Evolutionary conservation across 2,329 filamentous ascomycete genomes (phyloP).

Genomic region (Microcyclospora tardicrescens): DNA sequence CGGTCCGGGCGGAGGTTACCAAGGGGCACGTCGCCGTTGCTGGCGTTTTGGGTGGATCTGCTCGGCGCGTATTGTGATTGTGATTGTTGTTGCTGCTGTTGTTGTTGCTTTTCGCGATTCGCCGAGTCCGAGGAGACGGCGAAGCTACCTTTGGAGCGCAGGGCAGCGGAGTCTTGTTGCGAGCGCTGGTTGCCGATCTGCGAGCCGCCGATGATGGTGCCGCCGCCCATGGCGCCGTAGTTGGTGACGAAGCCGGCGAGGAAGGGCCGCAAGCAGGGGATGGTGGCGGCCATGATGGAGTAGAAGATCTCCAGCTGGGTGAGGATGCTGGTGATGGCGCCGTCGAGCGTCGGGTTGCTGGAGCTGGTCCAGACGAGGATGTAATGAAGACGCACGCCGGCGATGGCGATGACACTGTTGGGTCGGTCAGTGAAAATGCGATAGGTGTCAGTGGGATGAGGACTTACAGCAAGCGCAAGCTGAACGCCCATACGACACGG

Average conservation of each 20-base stretch:
- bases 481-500: constrained; percentile 29
- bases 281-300: constrained; percentile 29
- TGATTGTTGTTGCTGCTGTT: too few species aligned
- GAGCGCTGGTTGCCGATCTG: too few species aligned
- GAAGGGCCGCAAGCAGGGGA: constrained; percentile 34
- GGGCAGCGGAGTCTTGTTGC: too few species aligned
- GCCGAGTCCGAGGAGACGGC: too few species aligned
- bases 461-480: constrained; percentile 28
- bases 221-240: constrained; percentile 9
- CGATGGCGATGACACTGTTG: constrained; percentile 28
- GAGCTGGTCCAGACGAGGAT: constrained; percentile 21
- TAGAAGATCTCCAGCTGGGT: constrained; percentile 31
- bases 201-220: background rate
- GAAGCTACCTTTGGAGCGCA: too few species aligned
- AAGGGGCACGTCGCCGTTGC: too few species aligned
- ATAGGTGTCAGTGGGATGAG: background rate
- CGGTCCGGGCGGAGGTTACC: too few species aligned
- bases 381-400: constrained; percentile 28
- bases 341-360: constrained; percentile 25
- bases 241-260: constrained; percentile 8
- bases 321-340: constrained; percentile 24
- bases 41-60: too few species aligned
- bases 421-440: constrained; percentile 1
- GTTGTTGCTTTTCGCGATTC: too few species aligned
- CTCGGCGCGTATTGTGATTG: too few species aligned